Conservation (phyloP, 108 stramenopile species). For the Nitzschia palea region DNA sequence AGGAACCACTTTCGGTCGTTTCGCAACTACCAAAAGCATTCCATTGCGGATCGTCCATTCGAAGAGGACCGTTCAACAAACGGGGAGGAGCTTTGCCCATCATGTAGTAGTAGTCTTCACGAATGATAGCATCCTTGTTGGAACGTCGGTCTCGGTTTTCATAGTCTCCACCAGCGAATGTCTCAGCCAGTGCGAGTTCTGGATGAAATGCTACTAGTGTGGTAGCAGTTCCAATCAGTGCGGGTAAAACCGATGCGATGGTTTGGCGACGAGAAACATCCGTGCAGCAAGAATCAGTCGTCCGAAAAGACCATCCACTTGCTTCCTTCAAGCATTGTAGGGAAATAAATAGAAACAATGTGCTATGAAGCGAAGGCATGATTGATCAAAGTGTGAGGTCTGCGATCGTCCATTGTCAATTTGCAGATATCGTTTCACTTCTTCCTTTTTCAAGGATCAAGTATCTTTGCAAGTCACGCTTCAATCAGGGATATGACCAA, state of each 20-base stretch:
- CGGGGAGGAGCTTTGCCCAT: constrained; percentile 61
- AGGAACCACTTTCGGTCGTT: constrained; percentile 33
- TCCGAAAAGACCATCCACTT: too few relatives aligned
- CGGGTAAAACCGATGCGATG: background rate
- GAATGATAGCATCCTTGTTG: constrained; percentile 72
- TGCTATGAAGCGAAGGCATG: too few relatives aligned
- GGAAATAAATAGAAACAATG: too few relatives aligned
- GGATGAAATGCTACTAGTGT: too few relatives aligned
- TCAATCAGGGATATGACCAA: too few relatives aligned
- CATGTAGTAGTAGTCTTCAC: constrained; percentile 80
- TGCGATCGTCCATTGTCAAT: too few relatives aligned
- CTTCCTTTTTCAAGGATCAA: too few relatives aligned
- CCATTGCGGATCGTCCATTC: constrained; percentile 62
- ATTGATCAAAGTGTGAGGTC: too few relatives aligned
- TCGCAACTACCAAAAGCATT: constrained; percentile 73
- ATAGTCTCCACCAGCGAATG: constrained; percentile 9
- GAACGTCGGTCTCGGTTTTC: constrained; percentile 62
- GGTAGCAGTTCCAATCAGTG: background rate
- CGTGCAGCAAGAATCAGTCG: too few relatives aligned
- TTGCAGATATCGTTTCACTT: too few relatives aligned
- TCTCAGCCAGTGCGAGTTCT: background rate
- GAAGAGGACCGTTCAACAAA: constrained; percentile 40
- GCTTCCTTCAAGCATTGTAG: too few relatives aligned
- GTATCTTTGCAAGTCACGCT: too few relatives aligned
- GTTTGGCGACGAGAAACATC: constrained; percentile 8